Conservation (phyloP, 495 filamentous ascomycete genomes). For the Chaetomium cochliodes region DNA sequence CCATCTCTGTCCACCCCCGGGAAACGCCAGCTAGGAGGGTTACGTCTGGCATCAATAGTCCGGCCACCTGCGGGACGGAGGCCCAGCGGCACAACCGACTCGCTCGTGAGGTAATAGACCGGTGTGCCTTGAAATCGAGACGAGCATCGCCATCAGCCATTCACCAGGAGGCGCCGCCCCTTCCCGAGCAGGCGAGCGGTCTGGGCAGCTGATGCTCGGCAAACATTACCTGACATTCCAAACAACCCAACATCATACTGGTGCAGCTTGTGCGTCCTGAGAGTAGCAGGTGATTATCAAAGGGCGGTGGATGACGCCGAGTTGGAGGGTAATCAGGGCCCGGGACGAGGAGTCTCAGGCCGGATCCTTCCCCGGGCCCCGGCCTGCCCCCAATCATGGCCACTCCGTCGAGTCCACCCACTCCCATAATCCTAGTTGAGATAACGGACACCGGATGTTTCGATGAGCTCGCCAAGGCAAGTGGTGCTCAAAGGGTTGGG, state of each 20-base stretch:
- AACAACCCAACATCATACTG: background rate
- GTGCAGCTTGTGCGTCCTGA: background rate
- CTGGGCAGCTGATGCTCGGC: background rate
- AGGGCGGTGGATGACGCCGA: background rate
- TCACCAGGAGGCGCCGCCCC: background rate
- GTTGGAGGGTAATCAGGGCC: background rate
- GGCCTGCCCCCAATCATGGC: background rate
- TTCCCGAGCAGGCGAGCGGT: background rate
- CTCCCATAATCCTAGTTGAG: background rate
- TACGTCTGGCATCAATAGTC: background rate
- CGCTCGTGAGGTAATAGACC: background rate
- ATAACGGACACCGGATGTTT: background rate
- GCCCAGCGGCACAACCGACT: background rate
- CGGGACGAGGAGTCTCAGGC: background rate
- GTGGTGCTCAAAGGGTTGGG: background rate
- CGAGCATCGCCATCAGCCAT: background rate
- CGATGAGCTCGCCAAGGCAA: background rate
- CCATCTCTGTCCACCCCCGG: background rate
- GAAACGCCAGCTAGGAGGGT: background rate
- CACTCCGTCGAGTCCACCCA: background rate
- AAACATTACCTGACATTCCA: background rate
- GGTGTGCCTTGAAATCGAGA: constrained; percentile 3
- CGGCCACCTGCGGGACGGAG: background rate
- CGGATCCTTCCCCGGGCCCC: background rate
- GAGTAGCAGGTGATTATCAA: background rate